These are phyloP conservation scores for Ophioceras dolichostomum DNA, from an alignment of 2,329 filamentous ascomycete genomes.

Conservation along the genomic window DNA sequence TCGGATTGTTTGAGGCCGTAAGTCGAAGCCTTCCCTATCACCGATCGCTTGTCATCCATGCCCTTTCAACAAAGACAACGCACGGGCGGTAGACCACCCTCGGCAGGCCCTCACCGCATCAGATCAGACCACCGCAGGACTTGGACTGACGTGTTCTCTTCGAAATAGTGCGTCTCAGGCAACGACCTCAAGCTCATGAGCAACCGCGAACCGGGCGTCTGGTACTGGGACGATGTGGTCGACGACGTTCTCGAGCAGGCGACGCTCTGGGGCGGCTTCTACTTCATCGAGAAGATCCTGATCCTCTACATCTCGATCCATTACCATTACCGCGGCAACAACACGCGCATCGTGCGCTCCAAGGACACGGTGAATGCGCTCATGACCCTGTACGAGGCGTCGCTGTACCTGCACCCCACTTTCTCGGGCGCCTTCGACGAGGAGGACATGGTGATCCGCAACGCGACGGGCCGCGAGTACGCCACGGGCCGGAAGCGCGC, in stretches of 20 bases:
- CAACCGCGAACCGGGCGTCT: not conserved
- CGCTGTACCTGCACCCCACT: constrained; percentile 11
- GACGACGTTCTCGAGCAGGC: constrained; percentile 10
- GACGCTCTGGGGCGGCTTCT: constrained; percentile 14
- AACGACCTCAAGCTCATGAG: too few species aligned
- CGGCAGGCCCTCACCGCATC: too few species aligned
- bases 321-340: constrained; percentile 14
- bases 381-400: constrained; percentile 14
- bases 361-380: constrained; percentile 16
- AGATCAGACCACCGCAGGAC: too few species aligned
- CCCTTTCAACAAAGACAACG: not conserved
- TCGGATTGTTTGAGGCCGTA: constrained; percentile 8
- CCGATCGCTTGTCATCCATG: not conserved
- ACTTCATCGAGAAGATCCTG: constrained; percentile 15
- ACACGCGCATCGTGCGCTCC: constrained; percentile 9
- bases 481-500: constrained; percentile 11
- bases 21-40: not conserved
- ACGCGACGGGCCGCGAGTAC: constrained; percentile 13
- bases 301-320: constrained; percentile 17
- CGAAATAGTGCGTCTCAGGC: too few species aligned
- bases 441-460: constrained; percentile 13
- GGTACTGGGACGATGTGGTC: constrained; percentile 7
- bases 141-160: too few species aligned
- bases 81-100: not conserved
- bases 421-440: constrained; percentile 9